Conservation (phyloP, 176 grass and related monocot genomes). For the Cymbopogon citratus region DNA sequence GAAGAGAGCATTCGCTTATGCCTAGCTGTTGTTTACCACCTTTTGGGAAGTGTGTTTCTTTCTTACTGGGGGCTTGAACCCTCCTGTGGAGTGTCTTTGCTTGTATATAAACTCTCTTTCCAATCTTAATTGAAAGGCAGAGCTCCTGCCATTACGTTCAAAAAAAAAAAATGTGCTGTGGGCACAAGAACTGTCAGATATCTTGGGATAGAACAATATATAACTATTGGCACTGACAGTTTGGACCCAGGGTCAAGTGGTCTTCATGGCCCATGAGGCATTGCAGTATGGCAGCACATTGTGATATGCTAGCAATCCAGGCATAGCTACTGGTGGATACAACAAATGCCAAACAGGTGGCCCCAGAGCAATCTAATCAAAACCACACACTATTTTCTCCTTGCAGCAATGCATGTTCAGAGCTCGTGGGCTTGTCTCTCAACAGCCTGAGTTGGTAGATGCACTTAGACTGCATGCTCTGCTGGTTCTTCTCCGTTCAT, state of each 20-base stretch:
- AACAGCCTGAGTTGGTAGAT: constrained; percentile 4
- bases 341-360: background rate
- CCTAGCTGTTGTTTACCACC: too few relatives aligned
- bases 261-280: background rate
- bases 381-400: background rate
- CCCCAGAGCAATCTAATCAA: constrained; percentile 15
- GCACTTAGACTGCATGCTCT: background rate
- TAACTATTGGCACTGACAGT: background rate
- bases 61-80: too few relatives aligned
- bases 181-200: constrained; percentile 9
- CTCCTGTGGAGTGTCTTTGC: too few relatives aligned
- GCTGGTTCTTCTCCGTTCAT: background rate
- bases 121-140: too few relatives aligned
- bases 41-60: too few relatives aligned
- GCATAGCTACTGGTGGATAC: background rate
- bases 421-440: constrained; percentile 28
- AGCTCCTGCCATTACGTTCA: too few relatives aligned
- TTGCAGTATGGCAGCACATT: constrained; percentile 3
- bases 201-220: background rate
- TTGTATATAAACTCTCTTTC: too few relatives aligned
- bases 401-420: constrained; percentile 30
- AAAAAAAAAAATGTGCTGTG: too few relatives aligned
- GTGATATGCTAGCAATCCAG: background rate
- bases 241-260: constrained; percentile 9
- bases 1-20: too few relatives aligned